Base-by-base conservation (phyloP, 164 flowering plant genomes). In the Pachysandra terminalis region DNA sequence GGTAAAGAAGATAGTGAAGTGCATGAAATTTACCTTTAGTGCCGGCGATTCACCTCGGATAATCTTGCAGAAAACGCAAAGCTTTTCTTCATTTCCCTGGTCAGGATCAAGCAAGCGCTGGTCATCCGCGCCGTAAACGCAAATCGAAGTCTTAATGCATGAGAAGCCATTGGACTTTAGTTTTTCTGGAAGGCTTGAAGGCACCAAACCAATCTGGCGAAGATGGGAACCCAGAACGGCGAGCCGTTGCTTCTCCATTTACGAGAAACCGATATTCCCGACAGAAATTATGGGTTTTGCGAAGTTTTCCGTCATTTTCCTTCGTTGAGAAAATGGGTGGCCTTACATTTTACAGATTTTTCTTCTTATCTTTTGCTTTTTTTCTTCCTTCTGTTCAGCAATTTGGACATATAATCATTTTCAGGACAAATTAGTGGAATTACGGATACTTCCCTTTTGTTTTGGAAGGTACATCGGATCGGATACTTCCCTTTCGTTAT, bases 41-140 rank as follows among this genome's bases (percentile, higher is more conserved):
- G 93, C 87, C 19, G 90, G 96, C 40, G 90, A 78, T 67, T 90
- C 82, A 3, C 94, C 93, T n/a, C 78, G 75, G 56, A 87, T 72
- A 74, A 91, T 91, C 84, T 71, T 79, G 72, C 97, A 91, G 63
- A 91, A 91, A 35, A 90, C 80, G 62, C 96, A 91, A 74, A 64
- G 69, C n/a, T 64, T 71, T 49, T 72, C 78, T 19, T 62, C 71
- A 53, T 25, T 61, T 51, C 54, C 64, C 27, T 65, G 62, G 26
- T 28, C 64, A 16, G 40, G 3, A 22, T 53, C 56, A 9, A 9
- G 19, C 14, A 52, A 26, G 51, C 52, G 9, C 22, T 22, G 37
- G 27, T 37, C 66, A 61, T 63, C 64, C 28, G 21, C 19, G 49
- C 13, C 37, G 66, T 22, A 32, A 54, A 56, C 65, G 27, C 64